Conservation (phyloP, 805 yeast species). For the Jamesozyma rosinii region DNA sequence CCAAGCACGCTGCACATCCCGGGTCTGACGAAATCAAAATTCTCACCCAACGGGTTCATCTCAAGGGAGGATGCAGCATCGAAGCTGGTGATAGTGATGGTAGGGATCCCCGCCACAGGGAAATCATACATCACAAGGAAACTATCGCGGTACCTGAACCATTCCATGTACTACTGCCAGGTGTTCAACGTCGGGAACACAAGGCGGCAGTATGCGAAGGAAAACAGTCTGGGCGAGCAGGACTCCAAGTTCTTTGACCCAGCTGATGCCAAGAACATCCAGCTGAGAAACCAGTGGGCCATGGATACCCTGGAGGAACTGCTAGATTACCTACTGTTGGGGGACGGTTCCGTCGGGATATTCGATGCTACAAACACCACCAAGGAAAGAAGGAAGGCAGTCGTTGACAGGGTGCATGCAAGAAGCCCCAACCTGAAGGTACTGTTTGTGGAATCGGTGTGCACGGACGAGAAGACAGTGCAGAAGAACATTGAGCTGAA, state of each 20-base stretch:
- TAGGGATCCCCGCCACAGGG: conserved; percentile 92
- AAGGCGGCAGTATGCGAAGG: conserved; percentile 57
- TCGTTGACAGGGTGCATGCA: conserved; percentile 46
- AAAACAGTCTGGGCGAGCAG: conserved; percentile 37
- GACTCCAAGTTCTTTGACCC: conserved; percentile 84
- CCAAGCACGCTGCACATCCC: conserved; percentile 87
- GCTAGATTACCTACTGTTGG: conserved; percentile 67
- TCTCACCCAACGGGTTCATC: conserved; percentile 65
- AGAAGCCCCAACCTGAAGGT: conserved; percentile 62
- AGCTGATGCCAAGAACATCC: conserved; percentile 51
- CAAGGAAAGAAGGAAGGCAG: conserved; percentile 49
- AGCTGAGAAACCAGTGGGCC: conserved; percentile 88
- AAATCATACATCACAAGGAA: conserved; percentile 90
- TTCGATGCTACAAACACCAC: conserved; percentile 81
- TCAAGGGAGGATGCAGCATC: conserved; percentile 63
- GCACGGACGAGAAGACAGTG: conserved; percentile 69
- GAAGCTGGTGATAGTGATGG: conserved; percentile 89
- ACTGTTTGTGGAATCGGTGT: conserved; percentile 75
- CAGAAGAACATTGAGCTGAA: conserved; percentile 79
- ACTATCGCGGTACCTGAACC: conserved; percentile 78
- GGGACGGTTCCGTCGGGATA: conserved; percentile 86
- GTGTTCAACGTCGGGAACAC: conserved; percentile 95
- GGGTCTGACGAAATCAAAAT: conserved; percentile 75
- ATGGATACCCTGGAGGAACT: conserved; percentile 82
- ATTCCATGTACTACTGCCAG: conserved; percentile 84